Conservation (phyloP, 495 filamentous ascomycete species). For the Thozetella sp. region DNA sequence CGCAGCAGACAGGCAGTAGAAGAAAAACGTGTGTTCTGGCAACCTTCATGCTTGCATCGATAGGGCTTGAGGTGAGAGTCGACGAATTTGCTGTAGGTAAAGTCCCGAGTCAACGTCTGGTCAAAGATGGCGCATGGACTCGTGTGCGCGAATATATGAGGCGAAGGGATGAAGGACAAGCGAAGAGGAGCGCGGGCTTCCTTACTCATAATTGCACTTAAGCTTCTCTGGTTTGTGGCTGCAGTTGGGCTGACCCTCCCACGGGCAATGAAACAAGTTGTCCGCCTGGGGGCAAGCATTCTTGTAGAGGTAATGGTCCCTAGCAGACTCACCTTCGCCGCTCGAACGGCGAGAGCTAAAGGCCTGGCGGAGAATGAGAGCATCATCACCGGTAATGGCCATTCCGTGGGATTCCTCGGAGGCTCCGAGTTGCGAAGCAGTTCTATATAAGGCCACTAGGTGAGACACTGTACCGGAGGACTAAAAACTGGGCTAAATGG, state of each 20-base stretch:
- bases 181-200: no score
- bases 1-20: conserved; percentile 94
- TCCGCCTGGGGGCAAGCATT: conserved; percentile 64
- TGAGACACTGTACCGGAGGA: conserved; percentile 19
- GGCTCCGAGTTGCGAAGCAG: conserved; percentile 33
- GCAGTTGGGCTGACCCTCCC: conserved; percentile 73
- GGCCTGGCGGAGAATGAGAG: conserved; percentile 42
- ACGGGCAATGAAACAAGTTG: conserved; percentile 90
- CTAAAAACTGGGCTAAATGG: conserved; percentile 9
- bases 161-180: conserved; percentile 7
- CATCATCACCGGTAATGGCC: conserved; percentile 35
- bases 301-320: conserved; percentile 80
- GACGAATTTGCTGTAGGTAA: conserved; percentile 76
- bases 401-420: conserved; percentile 43
- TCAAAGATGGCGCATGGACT: no score
- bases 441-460: conserved; percentile 18
- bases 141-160: conserved; percentile 14
- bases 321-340: conserved; percentile 62
- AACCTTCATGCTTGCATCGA: conserved; percentile 80
- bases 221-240: conserved; percentile 85
- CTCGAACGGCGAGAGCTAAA: conserved; percentile 44
- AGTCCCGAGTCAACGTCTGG: no score
- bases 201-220: conserved; percentile 98
- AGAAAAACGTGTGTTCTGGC: conserved; percentile 80
- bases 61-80: conserved; percentile 95